Percentiles rank a stretch among this genome's conserved stretches.
Evolutionary conservation across 768 basidiomycete species (phyloP).

Genomic region (Amanita polypyramis): DNA sequence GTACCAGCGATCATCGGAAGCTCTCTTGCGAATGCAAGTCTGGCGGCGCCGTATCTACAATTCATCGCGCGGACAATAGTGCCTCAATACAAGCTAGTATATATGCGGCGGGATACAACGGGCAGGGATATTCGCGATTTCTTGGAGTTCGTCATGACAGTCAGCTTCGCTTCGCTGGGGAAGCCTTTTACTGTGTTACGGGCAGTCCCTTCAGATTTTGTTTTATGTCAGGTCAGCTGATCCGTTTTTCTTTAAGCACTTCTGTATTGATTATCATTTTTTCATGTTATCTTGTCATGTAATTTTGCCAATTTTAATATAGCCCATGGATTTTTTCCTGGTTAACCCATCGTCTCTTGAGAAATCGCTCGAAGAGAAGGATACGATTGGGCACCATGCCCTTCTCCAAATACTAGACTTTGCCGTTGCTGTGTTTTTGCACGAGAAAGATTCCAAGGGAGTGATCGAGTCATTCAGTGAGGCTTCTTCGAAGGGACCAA

Average conservation of each 20-base stretch:
- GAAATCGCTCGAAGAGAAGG: constrained; percentile 14
- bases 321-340: constrained; percentile 45
- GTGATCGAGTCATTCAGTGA: not conserved
- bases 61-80: constrained; percentile 15
- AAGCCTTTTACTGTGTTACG: not conserved
- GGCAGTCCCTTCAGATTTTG: constrained; percentile 25
- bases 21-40: constrained; percentile 5
- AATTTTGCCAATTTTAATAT: constrained; percentile 14
- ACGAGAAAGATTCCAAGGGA: constrained; percentile 16
- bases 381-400: constrained; percentile 19
- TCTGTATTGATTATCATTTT: constrained; percentile 11
- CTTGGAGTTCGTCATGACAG: not conserved
- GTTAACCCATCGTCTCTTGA: constrained; percentile 24
- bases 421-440: constrained; percentile 27
- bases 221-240: constrained; percentile 30
- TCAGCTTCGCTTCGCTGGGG: constrained; percentile 5
- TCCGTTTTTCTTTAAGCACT: constrained; percentile 14
- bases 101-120: not conserved
- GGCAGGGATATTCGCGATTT: not conserved
- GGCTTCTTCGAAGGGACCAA: not conserved
- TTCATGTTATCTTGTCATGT: constrained; percentile 12
- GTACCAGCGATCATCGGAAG: constrained; percentile 21
- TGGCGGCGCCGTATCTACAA: constrained; percentile 16
- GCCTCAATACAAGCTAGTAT: not conserved
- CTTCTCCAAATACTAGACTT: constrained; percentile 34